Percentiles rank a stretch among this genome's conserved stretches.
Conservation (phyloP, 2,329 filamentous ascomycete species). For the Xylariaceae sp. region DNA sequence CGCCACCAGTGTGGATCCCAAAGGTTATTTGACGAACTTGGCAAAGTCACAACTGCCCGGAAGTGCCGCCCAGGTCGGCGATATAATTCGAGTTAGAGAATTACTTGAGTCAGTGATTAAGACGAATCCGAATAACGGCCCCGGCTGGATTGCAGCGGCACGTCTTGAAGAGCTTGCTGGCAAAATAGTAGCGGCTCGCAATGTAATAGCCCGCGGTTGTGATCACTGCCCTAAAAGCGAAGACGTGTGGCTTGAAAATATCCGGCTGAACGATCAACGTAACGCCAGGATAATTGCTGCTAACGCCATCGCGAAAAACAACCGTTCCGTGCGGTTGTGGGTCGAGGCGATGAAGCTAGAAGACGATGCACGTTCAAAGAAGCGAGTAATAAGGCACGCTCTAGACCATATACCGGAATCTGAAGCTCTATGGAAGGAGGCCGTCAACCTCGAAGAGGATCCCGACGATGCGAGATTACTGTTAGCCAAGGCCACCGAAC, state of each 20-base stretch:
- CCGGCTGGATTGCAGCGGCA: constrained; percentile 93
- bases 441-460: constrained; percentile 92
- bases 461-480: constrained; percentile 81
- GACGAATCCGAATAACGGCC: constrained; percentile 90
- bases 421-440: constrained; percentile 95
- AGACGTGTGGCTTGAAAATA: constrained; percentile 94
- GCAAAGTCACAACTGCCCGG: constrained; percentile 76
- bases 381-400: constrained; percentile 86
- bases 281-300: constrained; percentile 96
- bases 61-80: constrained; percentile 79
- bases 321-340: constrained; percentile 84
- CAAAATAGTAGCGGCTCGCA: constrained; percentile 83
- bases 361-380: constrained; percentile 75
- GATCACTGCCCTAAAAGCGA: constrained; percentile 90
- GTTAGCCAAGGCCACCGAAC: constrained; percentile 89
- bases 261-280: constrained; percentile 82
- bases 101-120: constrained; percentile 96
- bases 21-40: constrained; percentile 91
- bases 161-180: constrained; percentile 89
- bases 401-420: constrained; percentile 91
- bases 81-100: constrained; percentile 89
- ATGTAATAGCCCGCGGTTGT: constrained; percentile 82
- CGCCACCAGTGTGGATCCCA: constrained; percentile 87
- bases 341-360: constrained; percentile 94
- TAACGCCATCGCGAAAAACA: constrained; percentile 87